Base-by-base conservation (phyloP, 2,329 filamentous ascomycete species). In the Parasarocladium wereldwijsianum region DNA sequence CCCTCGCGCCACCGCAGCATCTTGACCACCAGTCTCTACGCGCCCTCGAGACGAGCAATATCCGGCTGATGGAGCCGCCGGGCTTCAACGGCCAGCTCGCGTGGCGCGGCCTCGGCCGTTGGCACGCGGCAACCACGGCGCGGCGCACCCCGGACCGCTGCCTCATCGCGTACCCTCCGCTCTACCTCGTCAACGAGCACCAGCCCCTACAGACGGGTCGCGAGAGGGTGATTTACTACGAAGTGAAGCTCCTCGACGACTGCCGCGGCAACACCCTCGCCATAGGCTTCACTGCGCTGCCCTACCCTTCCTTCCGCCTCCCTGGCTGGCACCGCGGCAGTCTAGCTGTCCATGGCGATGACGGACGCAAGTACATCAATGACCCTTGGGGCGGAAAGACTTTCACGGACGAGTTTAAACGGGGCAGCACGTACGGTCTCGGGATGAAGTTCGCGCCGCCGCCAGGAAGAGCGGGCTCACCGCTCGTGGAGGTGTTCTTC, bases 251-350 rank as follows among this genome's bases (percentile, higher is more conserved):
- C 18, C 52, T 57, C 3, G 42, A 48, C 12, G 53, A 65, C 32
- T 59, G 60, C 14, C 40, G 41, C 4, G 62, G 66, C 34, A 51
- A 64, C 30, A 55, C 52, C 22, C 55, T 86, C 1, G 77, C 52
- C 20, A 46, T 87, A 8, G 82, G 82, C 8, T 84, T 74, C 48
- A 57, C 67, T 0, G 80, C 79, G 2, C 67, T 77, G 27, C 82
- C 82, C 6, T 87, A 85, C 45, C 82, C 82, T 6, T 62, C 66
- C 0, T 87, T 83, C 57, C 67, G 82, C 6, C 64, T 86, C 35
- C 82, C 82, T 0, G 82, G 82, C 2, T 87, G 81, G 82, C 77
- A 90, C 46, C 66, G 81, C 19, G 81, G 69, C 12, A 77, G 71
- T 38, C 44, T 86, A 10, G 82, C 64, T 2, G 70, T 87, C n/a